These are phyloP conservation scores for Arabidopsis thaliana DNA, from an alignment of 345 rosid genomes.

Conservation along the genomic window DNA sequence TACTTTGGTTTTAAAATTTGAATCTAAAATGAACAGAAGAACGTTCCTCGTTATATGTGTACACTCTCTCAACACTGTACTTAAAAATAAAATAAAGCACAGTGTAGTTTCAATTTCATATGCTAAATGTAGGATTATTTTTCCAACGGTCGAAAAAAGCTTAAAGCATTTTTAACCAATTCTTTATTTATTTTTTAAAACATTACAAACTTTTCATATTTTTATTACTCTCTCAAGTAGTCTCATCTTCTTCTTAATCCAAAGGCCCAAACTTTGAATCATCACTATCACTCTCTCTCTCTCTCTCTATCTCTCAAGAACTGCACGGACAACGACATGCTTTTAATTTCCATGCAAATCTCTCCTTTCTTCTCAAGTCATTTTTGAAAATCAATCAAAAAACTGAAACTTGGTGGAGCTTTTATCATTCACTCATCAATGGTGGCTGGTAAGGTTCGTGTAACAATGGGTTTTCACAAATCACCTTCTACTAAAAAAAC, in stretches of 20 bases:
- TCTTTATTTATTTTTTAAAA: neutral
- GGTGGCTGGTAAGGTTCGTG: slow-evolving; percentile 90
- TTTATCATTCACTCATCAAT: slow-evolving; percentile 42
- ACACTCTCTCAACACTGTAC: neutral
- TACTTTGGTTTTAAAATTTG: slow-evolving; percentile 41
- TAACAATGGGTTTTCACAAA: slow-evolving; percentile 85
- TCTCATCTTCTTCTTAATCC: slow-evolving; percentile 25
- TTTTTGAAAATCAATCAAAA: slow-evolving; percentile 9
- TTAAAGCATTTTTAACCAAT: slow-evolving; percentile 20
- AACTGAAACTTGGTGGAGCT: neutral
- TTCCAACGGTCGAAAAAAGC: slow-evolving; percentile 48
- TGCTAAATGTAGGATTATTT: slow-evolving; percentile 32
- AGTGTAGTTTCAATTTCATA: slow-evolving; percentile 32
- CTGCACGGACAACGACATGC: slow-evolving; percentile 49
- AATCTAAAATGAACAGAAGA: slow-evolving; percentile 51
- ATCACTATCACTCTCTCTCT: slow-evolving; percentile 44
- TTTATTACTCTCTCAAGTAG: neutral
- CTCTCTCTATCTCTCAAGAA: slow-evolving; percentile 40
- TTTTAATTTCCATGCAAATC: slow-evolving; percentile 47
- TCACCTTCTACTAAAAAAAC: slow-evolving; percentile 55
- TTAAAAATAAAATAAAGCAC: slow-evolving; percentile 35
- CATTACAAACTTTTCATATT: neutral
- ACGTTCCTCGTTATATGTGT: slow-evolving; percentile 69
- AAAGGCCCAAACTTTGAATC: slow-evolving; percentile 43
- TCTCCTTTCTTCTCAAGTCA: slow-evolving; percentile 30